These are phyloP conservation scores for Phytophthora aleatoria DNA, from an alignment of 352 stramenopile genomes.

Conservation along the genomic window DNA sequence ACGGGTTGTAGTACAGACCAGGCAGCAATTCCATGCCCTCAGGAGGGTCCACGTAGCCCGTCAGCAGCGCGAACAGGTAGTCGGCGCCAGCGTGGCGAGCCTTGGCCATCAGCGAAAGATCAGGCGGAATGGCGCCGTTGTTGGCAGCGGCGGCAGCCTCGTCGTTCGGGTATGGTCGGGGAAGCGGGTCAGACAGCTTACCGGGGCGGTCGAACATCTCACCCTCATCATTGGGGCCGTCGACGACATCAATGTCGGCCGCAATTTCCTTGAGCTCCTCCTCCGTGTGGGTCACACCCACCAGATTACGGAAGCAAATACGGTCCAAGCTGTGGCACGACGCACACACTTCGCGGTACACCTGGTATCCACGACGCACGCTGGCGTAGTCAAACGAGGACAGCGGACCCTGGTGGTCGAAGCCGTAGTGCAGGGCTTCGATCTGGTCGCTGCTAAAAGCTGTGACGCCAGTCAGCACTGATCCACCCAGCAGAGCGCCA, in stretches of 20 bases:
- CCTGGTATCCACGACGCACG: conserved; percentile 98
- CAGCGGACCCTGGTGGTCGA: conserved; percentile 85
- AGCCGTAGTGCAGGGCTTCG: conserved; percentile 87
- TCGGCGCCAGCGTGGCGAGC: conserved; percentile 94
- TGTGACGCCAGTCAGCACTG: conserved; percentile 82
- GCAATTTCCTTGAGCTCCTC: conserved; percentile 91
- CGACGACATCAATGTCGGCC: conserved; percentile 95
- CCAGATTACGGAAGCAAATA: conserved; percentile 98
- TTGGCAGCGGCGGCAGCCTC: conserved; percentile 97
- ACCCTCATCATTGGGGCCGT: conserved; percentile 97
- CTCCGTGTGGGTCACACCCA: conserved; percentile 97
- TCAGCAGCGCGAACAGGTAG: conserved; percentile 98
- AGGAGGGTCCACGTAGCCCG: conserved; percentile 96
- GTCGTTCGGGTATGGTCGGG: conserved; percentile 97
- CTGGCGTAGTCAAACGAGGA: conserved; percentile 92
- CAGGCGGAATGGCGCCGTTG: conserved; percentile 96
- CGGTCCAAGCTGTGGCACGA: conserved; percentile 97
- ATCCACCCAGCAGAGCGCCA: conserved; percentile 69
- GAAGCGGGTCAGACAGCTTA: conserved; percentile 96
- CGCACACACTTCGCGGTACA: conserved; percentile 99
- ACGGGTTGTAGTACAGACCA: conserved; percentile 98
- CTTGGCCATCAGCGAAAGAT: conserved; percentile 99
- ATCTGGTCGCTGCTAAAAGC: conserved; percentile 89
- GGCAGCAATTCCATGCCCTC: conserved; percentile 86
- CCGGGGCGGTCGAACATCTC: conserved; percentile 99